Evolutionary conservation across 2,329 filamentous ascomycete species (phyloP), one percentile per base, ranked within the genome.

Genomic region (Apiospora aurea): DNA sequence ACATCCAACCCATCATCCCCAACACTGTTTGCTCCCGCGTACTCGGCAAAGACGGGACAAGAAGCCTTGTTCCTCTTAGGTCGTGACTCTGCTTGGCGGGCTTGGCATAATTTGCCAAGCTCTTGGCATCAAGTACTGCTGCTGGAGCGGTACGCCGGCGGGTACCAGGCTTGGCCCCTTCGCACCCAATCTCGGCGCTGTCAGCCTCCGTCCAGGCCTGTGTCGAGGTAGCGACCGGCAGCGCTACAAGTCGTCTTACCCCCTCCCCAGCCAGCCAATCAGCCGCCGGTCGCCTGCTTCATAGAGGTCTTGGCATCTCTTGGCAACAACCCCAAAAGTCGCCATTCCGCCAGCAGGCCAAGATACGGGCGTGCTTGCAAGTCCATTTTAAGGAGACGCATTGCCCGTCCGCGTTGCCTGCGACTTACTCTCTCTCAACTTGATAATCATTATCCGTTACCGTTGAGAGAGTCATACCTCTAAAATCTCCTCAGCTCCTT

Each of bases 331-430:
- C 41, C 57, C 57, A 13, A 38, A 64, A 64, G 57, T 64, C 57
- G 57, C 57, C 57, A 64, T 64, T 64, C 57, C 57, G 57, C 57
- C 57, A 64, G 57, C 29, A 64, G 57, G 57, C 57, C 57, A 64
- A 64, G 57, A 64, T 64, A 64, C 57, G 57, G 53, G 57, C 57
- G 57, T 13, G 21, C 57, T 41, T 14, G 57, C 21, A 64, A 64
- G 57, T 64, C 57, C 57, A 64, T 64, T 64, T 64, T 64, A 64
- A 64, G 57, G 57, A 64, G 57, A 64, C 57, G 57, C 57, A 64
- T 41, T 64, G 57, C 57, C 57, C 57, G 57, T 64, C 18, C 57
- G 57, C 57, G 57, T 64, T 64, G 57, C 57, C 57, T 64, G 34
- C 57, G 57, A 64, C 21, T 64, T 64, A 64, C 57, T 41, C 57